A percentile compares a stretch with the other conserved stretches of the same genome.
Conservation (phyloP, 768 basidiomycete species). For the Lactifluus pinguis region DNA sequence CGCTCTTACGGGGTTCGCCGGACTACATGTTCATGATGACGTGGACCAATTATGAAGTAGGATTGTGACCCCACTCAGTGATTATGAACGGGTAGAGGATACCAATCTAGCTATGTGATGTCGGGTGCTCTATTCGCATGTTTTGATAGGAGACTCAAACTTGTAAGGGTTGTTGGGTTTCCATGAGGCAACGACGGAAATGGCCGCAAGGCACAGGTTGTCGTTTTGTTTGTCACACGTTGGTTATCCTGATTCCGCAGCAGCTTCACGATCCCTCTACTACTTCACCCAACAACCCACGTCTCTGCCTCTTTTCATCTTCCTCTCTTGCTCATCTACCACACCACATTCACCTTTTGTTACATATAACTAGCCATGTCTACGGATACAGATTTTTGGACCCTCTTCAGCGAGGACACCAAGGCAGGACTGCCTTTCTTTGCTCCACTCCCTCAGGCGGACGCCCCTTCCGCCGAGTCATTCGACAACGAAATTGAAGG, state of each 20-base stretch:
- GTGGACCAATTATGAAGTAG: too few species aligned
- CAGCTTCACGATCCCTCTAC: slow-evolving; percentile 1
- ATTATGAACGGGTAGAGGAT: too few species aligned
- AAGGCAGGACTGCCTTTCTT: slow-evolving; percentile 13
- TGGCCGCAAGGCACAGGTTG: neutral
- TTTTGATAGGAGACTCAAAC: too few species aligned
- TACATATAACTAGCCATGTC: slow-evolving; percentile 7
- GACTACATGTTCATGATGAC: too few species aligned
- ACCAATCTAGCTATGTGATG: too few species aligned
- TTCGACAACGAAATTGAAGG: slow-evolving; percentile 76
- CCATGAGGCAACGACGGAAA: neutral
- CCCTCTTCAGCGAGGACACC: neutral
- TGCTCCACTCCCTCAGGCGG: slow-evolving; percentile 41
- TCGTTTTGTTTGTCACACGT: neutral
- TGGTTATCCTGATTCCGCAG: slow-evolving; percentile 14
- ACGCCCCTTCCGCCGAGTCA: slow-evolving; percentile 70
- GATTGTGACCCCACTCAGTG: too few species aligned
- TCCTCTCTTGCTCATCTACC: neutral
- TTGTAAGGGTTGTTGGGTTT: too few species aligned
- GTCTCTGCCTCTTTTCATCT: neutral
- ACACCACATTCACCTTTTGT: neutral
- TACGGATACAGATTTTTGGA: neutral
- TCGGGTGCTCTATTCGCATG: too few species aligned
- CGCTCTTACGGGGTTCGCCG: neutral
- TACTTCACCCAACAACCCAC: neutral